Conservation (phyloP, 1,139 yeast genomes). For the Diutina catenulata region DNA sequence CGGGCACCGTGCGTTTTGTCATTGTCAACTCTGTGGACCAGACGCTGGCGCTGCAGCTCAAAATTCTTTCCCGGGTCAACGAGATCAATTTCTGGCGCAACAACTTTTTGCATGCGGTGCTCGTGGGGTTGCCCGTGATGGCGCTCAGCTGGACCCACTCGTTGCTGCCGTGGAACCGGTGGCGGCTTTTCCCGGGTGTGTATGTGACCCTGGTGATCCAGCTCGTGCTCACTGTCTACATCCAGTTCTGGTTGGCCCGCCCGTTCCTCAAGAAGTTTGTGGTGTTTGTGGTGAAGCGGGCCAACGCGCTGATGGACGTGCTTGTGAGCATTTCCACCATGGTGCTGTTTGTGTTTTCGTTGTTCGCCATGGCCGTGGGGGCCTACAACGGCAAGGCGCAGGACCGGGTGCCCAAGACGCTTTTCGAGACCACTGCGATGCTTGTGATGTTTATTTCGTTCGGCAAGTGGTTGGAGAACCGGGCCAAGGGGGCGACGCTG, state of each 20-base stretch:
- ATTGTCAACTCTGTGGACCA: constrained; percentile 32
- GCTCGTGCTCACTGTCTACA: constrained; percentile 46
- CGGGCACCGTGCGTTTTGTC: constrained; percentile 22
- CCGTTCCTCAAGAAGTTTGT: constrained; percentile 55
- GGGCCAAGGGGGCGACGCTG: constrained; percentile 90
- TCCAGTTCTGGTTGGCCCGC: constrained; percentile 58
- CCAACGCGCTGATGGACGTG: constrained; percentile 89
- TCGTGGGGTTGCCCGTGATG: constrained; percentile 55
- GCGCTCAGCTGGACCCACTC: constrained; percentile 34
- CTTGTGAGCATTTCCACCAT: constrained; percentile 75
- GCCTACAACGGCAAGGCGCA: constrained; percentile 22
- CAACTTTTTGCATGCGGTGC: constrained; percentile 38
- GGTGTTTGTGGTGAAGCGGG: constrained; percentile 52
- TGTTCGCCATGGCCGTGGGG: constrained; percentile 42
- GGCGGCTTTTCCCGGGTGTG: constrained; percentile 39
- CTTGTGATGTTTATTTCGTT: constrained; percentile 69
- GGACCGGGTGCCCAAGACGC: constrained; percentile 47
- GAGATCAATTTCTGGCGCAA: constrained; percentile 64
- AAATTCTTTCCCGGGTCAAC: constrained; percentile 51
- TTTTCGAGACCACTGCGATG: constrained; percentile 86
- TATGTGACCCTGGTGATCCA: constrained; percentile 53
- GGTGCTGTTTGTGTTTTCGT: constrained; percentile 66
- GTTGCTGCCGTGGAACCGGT: background rate
- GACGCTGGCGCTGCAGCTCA: constrained; percentile 50
- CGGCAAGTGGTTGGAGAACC: constrained; percentile 86